Evolutionary conservation across 2,329 filamentous ascomycete species (phyloP), one percentile per base, ranked within the genome.

Genomic region (Incumbomyces lentus): DNA sequence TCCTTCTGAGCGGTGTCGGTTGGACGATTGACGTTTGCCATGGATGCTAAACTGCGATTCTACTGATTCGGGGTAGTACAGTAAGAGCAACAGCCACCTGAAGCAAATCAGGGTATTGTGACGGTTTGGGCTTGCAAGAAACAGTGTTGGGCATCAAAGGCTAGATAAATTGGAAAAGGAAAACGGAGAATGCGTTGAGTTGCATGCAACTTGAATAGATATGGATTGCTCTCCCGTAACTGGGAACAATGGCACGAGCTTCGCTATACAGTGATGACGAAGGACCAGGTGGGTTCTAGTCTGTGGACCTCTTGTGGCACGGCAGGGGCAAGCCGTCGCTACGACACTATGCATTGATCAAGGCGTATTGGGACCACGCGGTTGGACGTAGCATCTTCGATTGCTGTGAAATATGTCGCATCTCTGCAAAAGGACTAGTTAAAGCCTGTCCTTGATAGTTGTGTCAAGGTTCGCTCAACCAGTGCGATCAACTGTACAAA

Each of bases 1-100:
- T 94, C 86, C 75, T 89, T 90, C 64, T 77, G 66, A 70, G 84
- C 81, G 51, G 75, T 60, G 65, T 92, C 76, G 52, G 78, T 82
- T 29, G 86, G 86, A 58, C 75, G 78, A 66, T 92, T 89, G 60
- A 90, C 83, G 44, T 46, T 46, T 29, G 44, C 44, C 44, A 46
- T 46, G 36, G 17, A 34, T 40, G 44, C 4, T 8, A 18, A n/a
- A 32, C 19, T 37, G 34, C 19, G 22, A 26, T 26, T 26, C 22
- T 5, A 26, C 22, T 26, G 8, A 26, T 26, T 26, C 22, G 4
- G 22, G 22, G 22, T 26, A 26, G 22, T 26, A 26, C 22, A 26
- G 8, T 4, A 26, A 26, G 22, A 8, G 22, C 22, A 26, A 26
- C 22, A 8, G n/a, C 4, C 22, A 26, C 22, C 22, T 26, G 22